Evolutionary conservation across 768 basidiomycete species (phyloP).

Genomic region (Dendrothele bispora): DNA sequence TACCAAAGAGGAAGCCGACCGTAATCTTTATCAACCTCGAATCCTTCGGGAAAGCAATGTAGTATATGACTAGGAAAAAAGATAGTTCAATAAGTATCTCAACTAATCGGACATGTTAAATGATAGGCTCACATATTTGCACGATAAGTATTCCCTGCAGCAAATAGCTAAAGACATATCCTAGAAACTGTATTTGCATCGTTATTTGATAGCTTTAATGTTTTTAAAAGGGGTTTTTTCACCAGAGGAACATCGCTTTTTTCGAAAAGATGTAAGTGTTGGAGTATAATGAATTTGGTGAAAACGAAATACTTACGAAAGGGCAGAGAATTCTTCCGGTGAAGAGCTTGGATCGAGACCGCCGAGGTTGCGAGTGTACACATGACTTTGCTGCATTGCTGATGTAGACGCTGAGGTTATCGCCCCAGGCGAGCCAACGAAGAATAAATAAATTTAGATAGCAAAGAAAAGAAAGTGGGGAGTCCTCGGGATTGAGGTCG

Average conservation of each 20-base stretch:
- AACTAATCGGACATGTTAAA: too few relatives aligned
- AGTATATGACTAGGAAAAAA: slow-evolving; percentile 4
- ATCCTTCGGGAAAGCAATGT: slow-evolving; percentile 4
- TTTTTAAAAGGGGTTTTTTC: not conserved
- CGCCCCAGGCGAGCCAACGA: too few relatives aligned
- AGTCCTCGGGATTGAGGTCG: too few relatives aligned
- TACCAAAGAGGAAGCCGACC: slow-evolving; percentile 12
- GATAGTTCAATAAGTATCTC: not conserved
- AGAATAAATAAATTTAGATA: too few relatives aligned
- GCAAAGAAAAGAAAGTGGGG: too few relatives aligned
- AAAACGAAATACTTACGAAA: not conserved
- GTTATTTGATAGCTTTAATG: too few relatives aligned
- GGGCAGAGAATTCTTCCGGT: not conserved
- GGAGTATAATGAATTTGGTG: not conserved
- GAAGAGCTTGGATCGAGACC: too few relatives aligned
- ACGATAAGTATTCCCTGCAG: slow-evolving; percentile 1
- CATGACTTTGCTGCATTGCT: too few relatives aligned
- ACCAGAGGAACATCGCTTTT: slow-evolving; percentile 3
- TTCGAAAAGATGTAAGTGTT: not conserved
- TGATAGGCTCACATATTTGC: slow-evolving; percentile 3
- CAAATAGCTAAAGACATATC: slow-evolving; percentile 1
- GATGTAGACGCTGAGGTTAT: too few relatives aligned
- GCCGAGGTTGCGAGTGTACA: too few relatives aligned
- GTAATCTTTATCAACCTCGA: not conserved
- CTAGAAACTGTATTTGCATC: slow-evolving; percentile 1